phyloP scores from a whole-genome alignment of 2,329 filamentous ascomycete genomes.

The Diplodia seriata region DNA sequence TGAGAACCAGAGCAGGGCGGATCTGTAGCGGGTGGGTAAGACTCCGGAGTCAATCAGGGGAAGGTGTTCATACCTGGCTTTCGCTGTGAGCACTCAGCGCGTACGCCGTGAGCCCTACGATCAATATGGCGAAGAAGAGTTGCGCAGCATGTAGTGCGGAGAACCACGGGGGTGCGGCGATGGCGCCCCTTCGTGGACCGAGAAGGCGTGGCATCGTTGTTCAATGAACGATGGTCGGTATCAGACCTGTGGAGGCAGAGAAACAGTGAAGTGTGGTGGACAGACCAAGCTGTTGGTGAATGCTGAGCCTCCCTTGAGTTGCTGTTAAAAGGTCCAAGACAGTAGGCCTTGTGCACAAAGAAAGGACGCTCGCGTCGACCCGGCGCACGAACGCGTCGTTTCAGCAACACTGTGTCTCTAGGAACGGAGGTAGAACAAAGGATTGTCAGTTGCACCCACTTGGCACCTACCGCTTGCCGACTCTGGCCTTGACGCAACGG shows the following conservation, averaged over 20 bases:
- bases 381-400: slow-evolving; percentile 17
- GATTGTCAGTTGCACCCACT: slow-evolving; percentile 9
- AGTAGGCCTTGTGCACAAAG: not conserved
- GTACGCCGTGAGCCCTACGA: slow-evolving; percentile 41
- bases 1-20: slow-evolving; percentile 37
- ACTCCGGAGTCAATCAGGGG: not conserved
- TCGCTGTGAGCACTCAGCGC: slow-evolving; percentile 30
- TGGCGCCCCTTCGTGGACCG: slow-evolving; percentile 14
- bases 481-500: not conserved
- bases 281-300: not conserved
- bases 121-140: slow-evolving; percentile 41
- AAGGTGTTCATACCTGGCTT: slow-evolving; percentile 34
- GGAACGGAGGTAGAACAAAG: slow-evolving; percentile 21
- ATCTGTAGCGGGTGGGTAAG: slow-evolving; percentile 32
- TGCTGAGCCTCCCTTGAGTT: too few relatives aligned
- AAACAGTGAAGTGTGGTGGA: not conserved
- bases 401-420: not conserved
- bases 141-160: slow-evolving; percentile 41
- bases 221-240: not conserved
- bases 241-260: not conserved
- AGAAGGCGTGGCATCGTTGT: slow-evolving; percentile 7
- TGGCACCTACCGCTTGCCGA: slow-evolving; percentile 13
- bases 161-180: slow-evolving; percentile 37
- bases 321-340: not conserved
- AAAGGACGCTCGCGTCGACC: slow-evolving; percentile 5